Evolutionary conservation across 1,284 basidiomycete species (phyloP).

Genomic region (Sphagnurus paluster): DNA sequence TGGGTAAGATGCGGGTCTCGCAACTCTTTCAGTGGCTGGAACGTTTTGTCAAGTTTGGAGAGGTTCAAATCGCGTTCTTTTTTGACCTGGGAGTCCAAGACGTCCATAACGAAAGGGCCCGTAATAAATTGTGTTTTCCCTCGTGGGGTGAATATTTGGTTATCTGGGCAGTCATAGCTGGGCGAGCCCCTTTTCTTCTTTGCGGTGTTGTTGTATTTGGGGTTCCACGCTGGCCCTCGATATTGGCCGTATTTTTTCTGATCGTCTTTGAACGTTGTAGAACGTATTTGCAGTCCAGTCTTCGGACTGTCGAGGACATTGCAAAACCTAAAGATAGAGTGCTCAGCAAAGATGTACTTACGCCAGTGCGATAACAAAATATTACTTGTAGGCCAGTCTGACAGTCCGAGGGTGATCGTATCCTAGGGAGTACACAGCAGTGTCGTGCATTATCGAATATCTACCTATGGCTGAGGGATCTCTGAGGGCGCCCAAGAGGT

Average conservation of each 20-base stretch:
- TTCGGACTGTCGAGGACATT: conserved; percentile 60
- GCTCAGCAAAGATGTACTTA: not conserved
- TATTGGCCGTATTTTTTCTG: conserved; percentile 26
- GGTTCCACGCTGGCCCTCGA: conserved; percentile 39
- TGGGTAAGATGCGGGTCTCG: conserved; percentile 15
- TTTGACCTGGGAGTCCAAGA: conserved; percentile 30
- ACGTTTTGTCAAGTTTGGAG: conserved; percentile 29
- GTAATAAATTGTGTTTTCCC: conserved; percentile 21
- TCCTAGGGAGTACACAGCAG: conserved; percentile 49
- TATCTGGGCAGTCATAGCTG: conserved; percentile 10
- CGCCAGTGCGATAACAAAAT: not conserved
- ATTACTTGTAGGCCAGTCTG: conserved; percentile 55
- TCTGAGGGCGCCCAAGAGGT: conserved; percentile 48
- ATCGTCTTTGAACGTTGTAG: conserved; percentile 31
- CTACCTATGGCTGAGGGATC: conserved; percentile 48
- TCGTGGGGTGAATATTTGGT: conserved; percentile 17
- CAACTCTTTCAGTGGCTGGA: conserved; percentile 16
- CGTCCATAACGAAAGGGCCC: conserved; percentile 52
- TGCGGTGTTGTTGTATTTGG: conserved; percentile 15
- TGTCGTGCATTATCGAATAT: conserved; percentile 60
- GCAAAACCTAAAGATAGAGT: conserved; percentile 47
- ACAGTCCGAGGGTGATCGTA: conserved; percentile 49
- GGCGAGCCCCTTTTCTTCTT: conserved; percentile 20
- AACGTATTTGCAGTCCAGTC: conserved; percentile 51
- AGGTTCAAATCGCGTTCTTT: conserved; percentile 23